Evolutionary conservation across 768 basidiomycete genomes (phyloP).

Genomic region (Myochromella boudieri): DNA sequence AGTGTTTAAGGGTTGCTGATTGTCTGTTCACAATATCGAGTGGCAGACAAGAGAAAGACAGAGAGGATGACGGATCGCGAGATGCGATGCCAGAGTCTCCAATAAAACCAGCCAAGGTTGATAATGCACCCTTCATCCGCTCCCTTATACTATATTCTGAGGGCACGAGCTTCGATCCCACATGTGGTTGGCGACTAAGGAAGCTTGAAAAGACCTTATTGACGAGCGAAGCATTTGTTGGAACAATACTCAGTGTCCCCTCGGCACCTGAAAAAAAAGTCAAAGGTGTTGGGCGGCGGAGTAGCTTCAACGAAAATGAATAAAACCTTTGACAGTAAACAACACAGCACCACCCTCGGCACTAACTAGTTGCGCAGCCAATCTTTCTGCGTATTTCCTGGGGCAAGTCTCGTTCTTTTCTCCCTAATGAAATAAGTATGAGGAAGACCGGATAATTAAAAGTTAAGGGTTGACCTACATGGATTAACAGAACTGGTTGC

Average conservation of each 20-base stretch:
- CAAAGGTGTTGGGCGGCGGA: background rate
- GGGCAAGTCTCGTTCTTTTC: slow-evolving; percentile 57
- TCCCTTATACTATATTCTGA: slow-evolving; percentile 36
- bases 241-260: slow-evolving; percentile 54
- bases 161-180: slow-evolving; percentile 46
- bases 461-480: slow-evolving; percentile 41
- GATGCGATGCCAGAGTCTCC: slow-evolving; percentile 42
- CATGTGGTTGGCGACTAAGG: slow-evolving; percentile 50
- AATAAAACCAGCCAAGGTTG: slow-evolving; percentile 50
- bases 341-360: slow-evolving; percentile 49
- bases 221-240: slow-evolving; percentile 56
- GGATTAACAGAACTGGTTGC: slow-evolving; percentile 68
- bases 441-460: background rate
- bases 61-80: slow-evolving; percentile 56
- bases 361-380: slow-evolving; percentile 48
- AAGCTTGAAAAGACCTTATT: slow-evolving; percentile 68
- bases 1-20: slow-evolving; percentile 44
- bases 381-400: slow-evolving; percentile 53
- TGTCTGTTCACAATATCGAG: slow-evolving; percentile 53
- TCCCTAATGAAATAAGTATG: slow-evolving; percentile 39
- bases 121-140: slow-evolving; percentile 57
- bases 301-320: background rate
- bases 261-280: slow-evolving; percentile 42
- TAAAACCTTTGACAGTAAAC: slow-evolving; percentile 61
- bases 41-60: slow-evolving; percentile 68